phyloP scores from a whole-genome alignment of 768 basidiomycete genomes.

The Dioszegia hungarica region DNA sequence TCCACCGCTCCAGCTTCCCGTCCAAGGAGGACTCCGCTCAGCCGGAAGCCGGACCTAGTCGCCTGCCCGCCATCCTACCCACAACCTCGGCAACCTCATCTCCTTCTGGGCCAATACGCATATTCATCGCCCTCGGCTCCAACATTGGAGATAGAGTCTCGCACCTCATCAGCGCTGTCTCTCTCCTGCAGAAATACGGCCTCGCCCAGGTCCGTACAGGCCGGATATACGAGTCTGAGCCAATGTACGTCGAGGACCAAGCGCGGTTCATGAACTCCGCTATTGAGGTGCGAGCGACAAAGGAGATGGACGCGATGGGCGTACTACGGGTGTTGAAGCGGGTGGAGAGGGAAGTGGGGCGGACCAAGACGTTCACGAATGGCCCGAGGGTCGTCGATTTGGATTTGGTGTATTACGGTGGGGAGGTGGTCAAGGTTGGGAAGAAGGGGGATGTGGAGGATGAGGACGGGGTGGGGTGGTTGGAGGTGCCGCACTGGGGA shows the following conservation, averaged over 20 bases:
- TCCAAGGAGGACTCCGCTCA: not conserved
- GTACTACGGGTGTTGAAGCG: constrained; percentile 65
- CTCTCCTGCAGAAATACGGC: constrained; percentile 57
- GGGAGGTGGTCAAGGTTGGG: constrained; percentile 57
- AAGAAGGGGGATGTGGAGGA: constrained; percentile 50
- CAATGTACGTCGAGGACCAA: constrained; percentile 95
- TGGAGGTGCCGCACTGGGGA: constrained; percentile 79
- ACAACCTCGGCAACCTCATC: not conserved
- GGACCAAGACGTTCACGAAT: constrained; percentile 70
- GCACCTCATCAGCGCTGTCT: constrained; percentile 74
- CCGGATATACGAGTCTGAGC: constrained; percentile 84
- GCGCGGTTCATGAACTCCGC: constrained; percentile 60
- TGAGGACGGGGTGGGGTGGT: constrained; percentile 54
- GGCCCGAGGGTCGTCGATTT: constrained; percentile 88
- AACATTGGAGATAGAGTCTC: constrained; percentile 82
- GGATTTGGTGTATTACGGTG: constrained; percentile 75
- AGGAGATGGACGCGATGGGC: constrained; percentile 54
- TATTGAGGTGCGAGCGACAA: constrained; percentile 63
- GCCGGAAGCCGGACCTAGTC: not conserved
- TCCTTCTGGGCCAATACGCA: constrained; percentile 29
- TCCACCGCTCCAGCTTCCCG: constrained; percentile 41
- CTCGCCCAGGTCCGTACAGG: constrained; percentile 54
- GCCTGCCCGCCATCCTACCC: not conserved
- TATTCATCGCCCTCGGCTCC: constrained; percentile 76
- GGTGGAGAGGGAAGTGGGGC: constrained; percentile 70